Evolutionary conservation across 208 protist species (phyloP), one percentile per base, ranked within the genome.

Genomic region (Leishmania braziliensis): DNA sequence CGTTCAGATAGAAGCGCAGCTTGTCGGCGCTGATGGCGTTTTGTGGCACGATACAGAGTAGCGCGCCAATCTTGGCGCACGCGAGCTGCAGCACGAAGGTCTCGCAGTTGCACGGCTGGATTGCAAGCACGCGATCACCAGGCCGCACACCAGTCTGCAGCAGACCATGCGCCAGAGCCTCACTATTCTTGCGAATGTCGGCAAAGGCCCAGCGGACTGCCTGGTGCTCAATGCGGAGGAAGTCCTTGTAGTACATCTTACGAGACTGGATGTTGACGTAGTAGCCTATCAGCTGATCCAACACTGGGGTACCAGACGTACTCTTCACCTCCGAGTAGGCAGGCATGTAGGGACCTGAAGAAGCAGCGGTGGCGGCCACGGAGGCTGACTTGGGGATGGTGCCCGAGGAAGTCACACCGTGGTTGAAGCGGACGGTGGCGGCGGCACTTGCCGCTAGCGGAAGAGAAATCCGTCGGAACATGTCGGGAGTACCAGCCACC

Each of bases 181-280:
- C 95, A 85, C 94, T 97, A 88, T 98, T 98, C 86, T 98, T 98
- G 68, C 94, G 93, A 78, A 98, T 95, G 77, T 98, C 95, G 2
- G 94, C 94, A 86, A 97, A 98, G 2, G 95, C 94, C 95, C 95
- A 98, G 50, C 94, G 91, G 29, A 98, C 95, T 20, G 93, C 95
- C 89, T 98, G 95, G 83, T 98, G 95, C 87, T 97, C 93, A 78
- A 98, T 97, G 62, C 95, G 94, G n/a, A 98, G 83, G 75, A 96
- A 95, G 80, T 96, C 94, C 81, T 97, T 98, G 93, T 98, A 97
- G 87, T 97, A 97, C 95, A 98, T 96, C 86, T 97, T 97, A 48
- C 95, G 89, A n/a, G 95, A 96, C 84, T 98, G 95, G 78, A 97
- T 96, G 84, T 97, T 98, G 36, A 97, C 92, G 85, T 98, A 98